These are phyloP conservation scores for Paramyrothecium sp. DNA, from an alignment of 2,329 filamentous ascomycete genomes.

Conservation along the genomic window DNA sequence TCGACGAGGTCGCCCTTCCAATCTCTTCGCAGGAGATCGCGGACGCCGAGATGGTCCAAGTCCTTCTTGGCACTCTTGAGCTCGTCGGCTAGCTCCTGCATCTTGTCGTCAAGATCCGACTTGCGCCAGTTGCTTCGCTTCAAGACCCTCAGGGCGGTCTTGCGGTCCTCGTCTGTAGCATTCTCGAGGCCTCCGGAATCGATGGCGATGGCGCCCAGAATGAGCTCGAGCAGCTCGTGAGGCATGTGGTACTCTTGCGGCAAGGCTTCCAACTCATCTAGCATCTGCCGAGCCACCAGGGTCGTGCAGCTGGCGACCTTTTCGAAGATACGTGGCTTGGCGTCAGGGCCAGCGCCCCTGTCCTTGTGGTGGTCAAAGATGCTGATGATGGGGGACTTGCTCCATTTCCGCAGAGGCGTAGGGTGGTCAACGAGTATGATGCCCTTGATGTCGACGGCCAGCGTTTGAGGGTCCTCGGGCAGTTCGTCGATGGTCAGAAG, in stretches of 20 bases:
- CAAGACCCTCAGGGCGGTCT: conserved; percentile 35
- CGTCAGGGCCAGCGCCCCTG: conserved; percentile 35
- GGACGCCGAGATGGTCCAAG: conserved; percentile 35
- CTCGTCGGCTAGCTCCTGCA: conserved; percentile 37
- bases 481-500: conserved; percentile 45
- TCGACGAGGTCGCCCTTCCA: conserved; percentile 47
- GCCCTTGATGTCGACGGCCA: conserved; percentile 38
- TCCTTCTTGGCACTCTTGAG: conserved; percentile 40
- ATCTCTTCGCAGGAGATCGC: conserved; percentile 43
- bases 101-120: conserved; percentile 35
- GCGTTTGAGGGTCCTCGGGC: conserved; percentile 42
- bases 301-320: conserved; percentile 42
- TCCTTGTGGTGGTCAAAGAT: conserved; percentile 47
- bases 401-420: conserved; percentile 39
- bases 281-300: conserved; percentile 43
- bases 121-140: conserved; percentile 39
- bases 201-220: conserved; percentile 44
- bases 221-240: conserved; percentile 45
- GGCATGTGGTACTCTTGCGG: conserved; percentile 44
- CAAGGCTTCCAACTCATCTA: conserved; percentile 40
- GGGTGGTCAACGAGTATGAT: conserved; percentile 45
- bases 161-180: conserved; percentile 35
- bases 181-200: conserved; percentile 39
- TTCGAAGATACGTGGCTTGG: conserved; percentile 41
- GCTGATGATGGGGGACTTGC: conserved; percentile 37